Evolutionary conservation across 163 green algal species (phyloP).

Genomic region (Scenedesmus sp.): DNA sequence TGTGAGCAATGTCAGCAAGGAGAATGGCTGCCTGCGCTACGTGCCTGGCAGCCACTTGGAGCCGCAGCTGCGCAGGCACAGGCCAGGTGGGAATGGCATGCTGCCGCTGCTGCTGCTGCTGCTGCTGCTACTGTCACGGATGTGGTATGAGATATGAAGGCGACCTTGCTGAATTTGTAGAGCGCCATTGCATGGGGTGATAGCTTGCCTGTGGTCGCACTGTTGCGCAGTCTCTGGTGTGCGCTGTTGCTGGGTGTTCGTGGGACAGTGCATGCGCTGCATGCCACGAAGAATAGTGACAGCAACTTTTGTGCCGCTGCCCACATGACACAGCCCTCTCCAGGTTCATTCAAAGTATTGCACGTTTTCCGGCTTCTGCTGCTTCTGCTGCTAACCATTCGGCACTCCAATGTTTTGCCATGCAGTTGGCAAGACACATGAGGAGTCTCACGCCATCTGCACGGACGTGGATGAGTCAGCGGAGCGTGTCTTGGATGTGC

Average conservation of each 20-base stretch:
- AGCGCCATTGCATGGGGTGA: too few species aligned
- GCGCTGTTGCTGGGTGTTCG: too few species aligned
- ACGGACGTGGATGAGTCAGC: slow-evolving; percentile 58
- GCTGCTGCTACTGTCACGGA: not conserved
- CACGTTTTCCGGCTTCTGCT: not conserved
- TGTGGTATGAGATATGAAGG: not conserved
- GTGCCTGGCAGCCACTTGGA: slow-evolving; percentile 70
- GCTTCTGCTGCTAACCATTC: not conserved
- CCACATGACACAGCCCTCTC: too few species aligned
- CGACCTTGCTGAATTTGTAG: too few species aligned
- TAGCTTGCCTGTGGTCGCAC: too few species aligned
- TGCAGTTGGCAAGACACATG: slow-evolving; percentile 61
- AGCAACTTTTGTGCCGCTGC: too few species aligned
- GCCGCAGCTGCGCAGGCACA: slow-evolving; percentile 66
- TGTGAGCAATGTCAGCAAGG: slow-evolving; percentile 62
- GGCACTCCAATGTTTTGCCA: not conserved
- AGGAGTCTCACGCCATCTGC: slow-evolving; percentile 73
- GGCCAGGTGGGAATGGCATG: slow-evolving; percentile 53
- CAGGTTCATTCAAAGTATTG: too few species aligned
- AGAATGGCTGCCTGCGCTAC: slow-evolving; percentile 84
- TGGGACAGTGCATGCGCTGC: too few species aligned
- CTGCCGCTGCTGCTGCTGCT: not conserved
- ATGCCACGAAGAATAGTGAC: too few species aligned
- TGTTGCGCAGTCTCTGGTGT: too few species aligned
- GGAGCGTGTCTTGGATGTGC: slow-evolving; percentile 53